Evolutionary conservation across 257 asterid genomes (phyloP), one percentile per base, ranked within the genome.

Genomic region (Leptodermis oblonga): DNA sequence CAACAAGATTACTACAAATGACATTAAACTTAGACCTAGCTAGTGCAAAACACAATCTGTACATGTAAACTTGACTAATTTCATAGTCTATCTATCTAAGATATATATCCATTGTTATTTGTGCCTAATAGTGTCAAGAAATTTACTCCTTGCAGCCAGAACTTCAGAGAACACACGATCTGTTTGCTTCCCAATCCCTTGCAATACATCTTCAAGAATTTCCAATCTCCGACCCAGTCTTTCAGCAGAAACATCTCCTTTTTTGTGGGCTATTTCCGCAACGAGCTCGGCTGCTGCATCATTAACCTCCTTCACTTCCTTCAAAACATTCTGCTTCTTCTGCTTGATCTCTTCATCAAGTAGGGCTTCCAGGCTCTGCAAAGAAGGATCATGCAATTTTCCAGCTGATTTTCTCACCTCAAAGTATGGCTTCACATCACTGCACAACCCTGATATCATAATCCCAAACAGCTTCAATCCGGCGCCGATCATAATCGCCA

Each of bases 261-360:
- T 60, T 61, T 56, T 67, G 7, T 18, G 36, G 17, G 30, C 64
- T 42, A 63, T 12, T 31, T 49, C 77, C 20, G 55, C 73, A 22
- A 31, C 53, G 13, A 82, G 42, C 1, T 53, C 36, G 4, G 64
- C 80, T 4, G 30, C 52, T 14, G 82, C 85, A 28, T 54, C 45
- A 49, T 87, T 86, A 8, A 90, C 85, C 70, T 77, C 86, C 33
- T 59, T 71, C 67, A 88, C 86, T 79, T 86, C 97, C 54, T 52
- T 78, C 37, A 78, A 37, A 2, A 68, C 66, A 15, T 81, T 79
- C 58, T 70, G 31, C 33, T 46, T 74, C 60, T 74, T n/a, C n/a
- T n/a, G 77, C 28, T 23, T 30, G 18, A 81, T 62, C 74, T 73
- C 82, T 37, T 33, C 55, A 53, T 73, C 59, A 26, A 80, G 65